Conservation (phyloP, 257 asterid genomes). For the Striga asiatica region DNA sequence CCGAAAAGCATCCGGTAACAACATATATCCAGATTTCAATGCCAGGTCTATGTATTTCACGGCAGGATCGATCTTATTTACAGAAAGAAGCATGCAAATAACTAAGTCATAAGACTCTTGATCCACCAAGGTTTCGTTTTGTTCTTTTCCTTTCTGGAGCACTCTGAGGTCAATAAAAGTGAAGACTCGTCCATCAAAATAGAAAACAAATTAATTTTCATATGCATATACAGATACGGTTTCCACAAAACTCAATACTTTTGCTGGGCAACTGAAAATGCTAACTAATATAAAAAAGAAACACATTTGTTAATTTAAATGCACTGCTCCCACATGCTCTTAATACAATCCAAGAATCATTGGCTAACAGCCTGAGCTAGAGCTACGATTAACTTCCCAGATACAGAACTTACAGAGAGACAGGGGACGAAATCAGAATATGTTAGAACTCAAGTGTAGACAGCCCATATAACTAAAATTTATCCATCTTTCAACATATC, state of each 20-base stretch:
- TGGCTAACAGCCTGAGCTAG: background rate
- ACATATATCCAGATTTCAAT: slow-evolving; percentile 52
- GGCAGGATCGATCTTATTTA: slow-evolving; percentile 50
- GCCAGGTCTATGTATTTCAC: slow-evolving; percentile 51
- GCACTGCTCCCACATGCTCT: background rate
- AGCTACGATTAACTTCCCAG: background rate
- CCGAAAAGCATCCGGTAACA: slow-evolving; percentile 46
- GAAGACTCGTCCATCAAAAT: slow-evolving; percentile 20
- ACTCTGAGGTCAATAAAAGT: slow-evolving; percentile 55
- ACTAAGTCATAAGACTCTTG: slow-evolving; percentile 71
- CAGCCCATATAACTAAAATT: background rate
- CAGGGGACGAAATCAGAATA: background rate
- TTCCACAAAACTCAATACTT: background rate
- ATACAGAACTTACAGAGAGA: background rate
- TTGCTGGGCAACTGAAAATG: slow-evolving; percentile 1
- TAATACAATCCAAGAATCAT: background rate
- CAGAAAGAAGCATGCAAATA: slow-evolving; percentile 53
- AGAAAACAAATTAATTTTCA: slow-evolving; percentile 2
- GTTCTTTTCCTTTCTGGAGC: slow-evolving; percentile 52
- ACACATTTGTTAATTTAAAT: background rate
- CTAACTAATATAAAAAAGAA: background rate
- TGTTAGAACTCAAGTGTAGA: background rate
- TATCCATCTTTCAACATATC: background rate
- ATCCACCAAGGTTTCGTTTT: slow-evolving; percentile 71
- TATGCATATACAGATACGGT: background rate